Percentiles rank a stretch among this genome's conserved stretches.
These are phyloP conservation scores for Trametes meyenii DNA, from an alignment of 768 basidiomycete species.

Conservation along the genomic window DNA sequence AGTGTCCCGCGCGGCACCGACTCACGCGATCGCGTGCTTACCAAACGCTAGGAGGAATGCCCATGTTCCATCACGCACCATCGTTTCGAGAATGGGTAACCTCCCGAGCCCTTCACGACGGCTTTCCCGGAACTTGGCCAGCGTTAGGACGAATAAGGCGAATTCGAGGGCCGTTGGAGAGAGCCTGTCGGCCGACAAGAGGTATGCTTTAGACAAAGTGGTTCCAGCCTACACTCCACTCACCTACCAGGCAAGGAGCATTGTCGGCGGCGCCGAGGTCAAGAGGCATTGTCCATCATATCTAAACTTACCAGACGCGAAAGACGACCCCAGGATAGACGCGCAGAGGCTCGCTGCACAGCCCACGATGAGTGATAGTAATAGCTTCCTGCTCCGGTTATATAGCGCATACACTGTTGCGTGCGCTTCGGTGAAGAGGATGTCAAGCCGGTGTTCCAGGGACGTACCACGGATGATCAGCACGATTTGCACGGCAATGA, in stretches of 20 bases:
- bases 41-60: constrained; percentile 13
- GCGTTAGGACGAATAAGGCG: constrained; percentile 12
- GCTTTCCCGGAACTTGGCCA: constrained; percentile 6
- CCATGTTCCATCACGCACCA: constrained; percentile 20
- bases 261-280: background rate
- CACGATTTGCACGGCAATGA: constrained; percentile 13
- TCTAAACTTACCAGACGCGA: background rate
- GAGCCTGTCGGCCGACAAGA: background rate
- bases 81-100: background rate
- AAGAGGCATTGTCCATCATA: background rate
- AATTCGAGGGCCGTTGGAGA: constrained; percentile 8
- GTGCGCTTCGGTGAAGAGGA: too few species aligned
- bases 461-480: constrained; percentile 13
- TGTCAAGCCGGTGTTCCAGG: too few species aligned
- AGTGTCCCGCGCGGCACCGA: too few species aligned
- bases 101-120: background rate
- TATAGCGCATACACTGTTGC: constrained; percentile 8
- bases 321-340: background rate
- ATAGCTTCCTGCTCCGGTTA: constrained; percentile 1
- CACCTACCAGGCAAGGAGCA: background rate
- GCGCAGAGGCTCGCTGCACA: background rate
- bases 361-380: background rate
- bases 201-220: background rate
- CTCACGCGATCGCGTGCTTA: background rate
- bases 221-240: background rate